Evolutionary conservation across 495 filamentous ascomycete genomes (phyloP).

Genomic region (Trichoderma erinaceum): DNA sequence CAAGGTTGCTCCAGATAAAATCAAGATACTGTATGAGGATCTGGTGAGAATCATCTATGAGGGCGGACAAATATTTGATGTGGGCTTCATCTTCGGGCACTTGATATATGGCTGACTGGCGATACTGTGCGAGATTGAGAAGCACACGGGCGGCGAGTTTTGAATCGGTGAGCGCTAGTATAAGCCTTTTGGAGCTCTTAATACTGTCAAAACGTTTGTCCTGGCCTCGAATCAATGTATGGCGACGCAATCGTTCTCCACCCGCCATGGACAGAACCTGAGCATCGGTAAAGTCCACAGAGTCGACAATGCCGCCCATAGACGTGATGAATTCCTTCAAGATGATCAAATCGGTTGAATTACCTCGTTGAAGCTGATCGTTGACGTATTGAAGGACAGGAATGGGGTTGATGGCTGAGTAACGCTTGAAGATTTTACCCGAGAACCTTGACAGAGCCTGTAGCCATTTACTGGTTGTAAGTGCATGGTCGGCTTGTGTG

Average conservation of each 20-base stretch:
- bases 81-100: slow-evolving; percentile 60
- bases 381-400: slow-evolving; percentile 87
- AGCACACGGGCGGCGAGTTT: slow-evolving; percentile 71
- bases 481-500: slow-evolving; percentile 69
- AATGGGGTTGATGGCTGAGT: slow-evolving; percentile 70
- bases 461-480: slow-evolving; percentile 86
- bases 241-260: slow-evolving; percentile 68
- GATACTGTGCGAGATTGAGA: slow-evolving; percentile 83
- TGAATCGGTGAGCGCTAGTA: slow-evolving; percentile 67
- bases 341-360: slow-evolving; percentile 80
- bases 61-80: slow-evolving; percentile 73
- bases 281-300: slow-evolving; percentile 75
- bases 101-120: slow-evolving; percentile 70
- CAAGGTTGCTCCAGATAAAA: slow-evolving; percentile 71
- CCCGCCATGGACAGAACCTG: slow-evolving; percentile 83
- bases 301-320: slow-evolving; percentile 87
- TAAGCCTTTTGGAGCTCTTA: slow-evolving; percentile 64
- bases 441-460: slow-evolving; percentile 77
- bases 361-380: slow-evolving; percentile 70
- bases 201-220: slow-evolving; percentile 66
- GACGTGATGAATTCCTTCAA: slow-evolving; percentile 79
- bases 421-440: slow-evolving; percentile 78
- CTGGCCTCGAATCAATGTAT: slow-evolving; percentile 67
- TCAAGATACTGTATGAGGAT: slow-evolving; percentile 85
- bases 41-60: slow-evolving; percentile 84